Conservation (phyloP, 495 filamentous ascomycete genomes). For the Penicillium pulvis region DNA sequence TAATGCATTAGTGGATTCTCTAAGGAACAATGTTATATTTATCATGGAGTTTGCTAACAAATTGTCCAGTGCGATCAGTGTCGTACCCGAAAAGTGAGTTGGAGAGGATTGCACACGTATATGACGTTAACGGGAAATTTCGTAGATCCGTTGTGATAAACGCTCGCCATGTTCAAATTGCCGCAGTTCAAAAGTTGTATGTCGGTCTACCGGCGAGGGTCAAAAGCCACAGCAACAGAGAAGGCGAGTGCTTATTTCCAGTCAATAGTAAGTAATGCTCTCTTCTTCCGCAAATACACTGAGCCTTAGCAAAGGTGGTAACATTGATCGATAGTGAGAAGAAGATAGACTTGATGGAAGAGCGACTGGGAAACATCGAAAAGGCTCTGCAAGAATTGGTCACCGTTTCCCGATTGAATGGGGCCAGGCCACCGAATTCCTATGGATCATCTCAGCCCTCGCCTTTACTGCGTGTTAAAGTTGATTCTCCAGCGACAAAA, state of each 20-base stretch:
- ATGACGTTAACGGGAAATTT: background rate
- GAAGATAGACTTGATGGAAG: conserved; percentile 69
- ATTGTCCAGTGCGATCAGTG: conserved; percentile 51
- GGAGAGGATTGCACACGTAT: background rate
- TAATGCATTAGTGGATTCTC: background rate
- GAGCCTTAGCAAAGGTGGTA: background rate
- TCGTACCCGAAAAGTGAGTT: conserved; percentile 51
- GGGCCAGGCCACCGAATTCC: conserved; percentile 2
- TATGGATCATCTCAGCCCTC: conserved; percentile 25
- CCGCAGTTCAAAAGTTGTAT: conserved; percentile 42
- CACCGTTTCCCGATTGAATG: conserved; percentile 13
- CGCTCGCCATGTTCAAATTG: conserved; percentile 51
- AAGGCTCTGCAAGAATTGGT: conserved; percentile 47
- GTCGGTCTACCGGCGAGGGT: conserved; percentile 61
- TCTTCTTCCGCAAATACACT: background rate
- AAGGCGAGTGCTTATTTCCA: conserved; percentile 66
- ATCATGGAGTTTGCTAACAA: conserved; percentile 13
- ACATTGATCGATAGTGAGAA: conserved; percentile 51
- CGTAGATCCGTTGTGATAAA: conserved; percentile 50
- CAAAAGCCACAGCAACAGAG: conserved; percentile 60
- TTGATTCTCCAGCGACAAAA: conserved; percentile 8
- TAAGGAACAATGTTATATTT: background rate
- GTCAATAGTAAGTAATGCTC: conserved; percentile 59
- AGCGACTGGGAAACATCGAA: conserved; percentile 61
- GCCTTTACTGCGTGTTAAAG: conserved; percentile 8